Evolutionary conservation across 2,329 filamentous ascomycete genomes (phyloP).

Genomic region (Xylaria sp.): DNA sequence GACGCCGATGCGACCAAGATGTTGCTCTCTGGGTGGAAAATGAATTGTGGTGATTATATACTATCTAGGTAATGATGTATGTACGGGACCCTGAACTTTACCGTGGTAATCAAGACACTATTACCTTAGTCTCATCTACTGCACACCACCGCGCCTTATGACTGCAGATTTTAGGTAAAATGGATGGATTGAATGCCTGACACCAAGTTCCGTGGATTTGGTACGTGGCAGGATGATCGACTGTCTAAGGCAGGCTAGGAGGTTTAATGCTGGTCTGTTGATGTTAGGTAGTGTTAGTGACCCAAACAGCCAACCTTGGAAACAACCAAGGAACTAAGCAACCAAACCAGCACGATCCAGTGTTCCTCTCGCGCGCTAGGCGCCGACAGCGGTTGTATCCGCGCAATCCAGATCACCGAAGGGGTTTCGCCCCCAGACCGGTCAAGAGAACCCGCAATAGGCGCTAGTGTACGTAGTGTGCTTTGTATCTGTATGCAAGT

Average conservation of each 20-base stretch:
- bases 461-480: not conserved
- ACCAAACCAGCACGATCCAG: not conserved
- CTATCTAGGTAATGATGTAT: not conserved
- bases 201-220: slow-evolving; percentile 18
- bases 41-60: not conserved
- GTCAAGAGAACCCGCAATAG: slow-evolving; percentile 6
- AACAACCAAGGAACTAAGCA: not conserved
- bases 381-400: slow-evolving; percentile 15
- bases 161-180: slow-evolving; percentile 7
- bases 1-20: not conserved
- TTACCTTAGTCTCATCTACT: not conserved
- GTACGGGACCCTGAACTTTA: not conserved
- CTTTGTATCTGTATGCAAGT: not conserved
- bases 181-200: not conserved
- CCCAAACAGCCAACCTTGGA: slow-evolving; percentile 5
- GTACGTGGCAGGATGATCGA: slow-evolving; percentile 18
- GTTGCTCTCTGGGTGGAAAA: not conserved
- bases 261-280: not conserved
- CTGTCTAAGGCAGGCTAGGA: not conserved
- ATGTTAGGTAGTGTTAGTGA: slow-evolving; percentile 2
- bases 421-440: slow-evolving; percentile 4
- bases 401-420: slow-evolving; percentile 1
- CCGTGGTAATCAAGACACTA: not conserved
- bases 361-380: slow-evolving; percentile 13
- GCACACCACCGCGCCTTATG: slow-evolving; percentile 8